Evolutionary conservation across 139 green algal species (phyloP).

Genomic region (Edaphochlamys debaryana): DNA sequence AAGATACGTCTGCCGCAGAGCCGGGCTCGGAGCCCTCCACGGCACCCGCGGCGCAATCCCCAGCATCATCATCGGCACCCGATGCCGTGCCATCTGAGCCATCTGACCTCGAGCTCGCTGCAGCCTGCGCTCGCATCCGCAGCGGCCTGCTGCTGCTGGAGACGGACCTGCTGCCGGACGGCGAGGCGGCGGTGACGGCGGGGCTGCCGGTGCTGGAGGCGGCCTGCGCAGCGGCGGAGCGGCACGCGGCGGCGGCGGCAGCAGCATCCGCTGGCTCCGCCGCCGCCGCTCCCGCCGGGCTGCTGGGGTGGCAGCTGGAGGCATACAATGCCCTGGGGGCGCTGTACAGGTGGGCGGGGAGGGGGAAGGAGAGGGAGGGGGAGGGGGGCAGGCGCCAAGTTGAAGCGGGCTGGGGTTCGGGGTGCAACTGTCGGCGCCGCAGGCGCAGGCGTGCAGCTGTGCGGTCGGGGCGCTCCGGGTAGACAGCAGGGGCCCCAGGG

Average conservation of each 20-base stretch:
- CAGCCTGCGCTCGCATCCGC: constrained; percentile 16
- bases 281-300: too few species aligned
- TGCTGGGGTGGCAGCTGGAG: constrained; percentile 39
- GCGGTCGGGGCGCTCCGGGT: too few species aligned
- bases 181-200: constrained; percentile 21
- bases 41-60: not conserved
- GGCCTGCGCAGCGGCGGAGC: not conserved
- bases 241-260: not conserved
- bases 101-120: constrained; percentile 17
- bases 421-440: too few species aligned
- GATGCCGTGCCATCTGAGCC: not conserved
- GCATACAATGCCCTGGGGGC: constrained; percentile 60
- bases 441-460: too few species aligned
- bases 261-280: too few species aligned
- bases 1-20: not conserved
- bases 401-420: not conserved
- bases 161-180: constrained; percentile 60
- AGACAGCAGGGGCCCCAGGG: too few species aligned
- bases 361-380: not conserved
- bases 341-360: constrained; percentile 40
- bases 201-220: constrained; percentile 34
- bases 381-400: too few species aligned
- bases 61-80: not conserved
- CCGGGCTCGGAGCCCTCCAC: too few species aligned
- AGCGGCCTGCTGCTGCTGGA: constrained; percentile 62